These are phyloP conservation scores for Aspergillus awamori DNA, from an alignment of 2,329 filamentous ascomycete genomes.

Conservation along the genomic window DNA sequence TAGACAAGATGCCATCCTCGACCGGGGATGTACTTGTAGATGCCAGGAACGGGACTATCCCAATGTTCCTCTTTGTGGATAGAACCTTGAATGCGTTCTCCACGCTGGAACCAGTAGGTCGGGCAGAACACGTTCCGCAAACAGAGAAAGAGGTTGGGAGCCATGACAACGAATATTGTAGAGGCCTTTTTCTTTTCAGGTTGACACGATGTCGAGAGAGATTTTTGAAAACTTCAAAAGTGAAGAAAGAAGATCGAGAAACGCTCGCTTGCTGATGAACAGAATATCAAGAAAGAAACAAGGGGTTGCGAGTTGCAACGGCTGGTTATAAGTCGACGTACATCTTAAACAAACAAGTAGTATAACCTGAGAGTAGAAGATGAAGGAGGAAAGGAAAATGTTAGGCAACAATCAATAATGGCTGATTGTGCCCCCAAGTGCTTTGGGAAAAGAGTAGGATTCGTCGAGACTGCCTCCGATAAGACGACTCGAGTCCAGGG, in stretches of 20 bases:
- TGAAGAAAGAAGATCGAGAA: slow-evolving; percentile 20
- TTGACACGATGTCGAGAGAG: background rate
- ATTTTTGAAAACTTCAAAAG: slow-evolving; percentile 6
- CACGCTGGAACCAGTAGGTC: slow-evolving; percentile 52
- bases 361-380: slow-evolving; percentile 23
- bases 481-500: background rate
- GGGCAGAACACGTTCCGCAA: slow-evolving; percentile 53
- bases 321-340: slow-evolving; percentile 36
- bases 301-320: slow-evolving; percentile 14
- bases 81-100: slow-evolving; percentile 42
- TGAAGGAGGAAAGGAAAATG: slow-evolving; percentile 13
- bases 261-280: slow-evolving; percentile 30
- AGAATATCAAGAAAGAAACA: slow-evolving; percentile 16
- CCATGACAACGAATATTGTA: slow-evolving; percentile 39
- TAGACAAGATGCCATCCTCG: slow-evolving; percentile 55
- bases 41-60: slow-evolving; percentile 51
- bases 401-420: slow-evolving; percentile 14
- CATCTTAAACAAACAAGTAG: slow-evolving; percentile 31
- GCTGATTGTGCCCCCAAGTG: slow-evolving; percentile 11
- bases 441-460: slow-evolving; percentile 3
- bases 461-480: slow-evolving; percentile 4
- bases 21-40: slow-evolving; percentile 54
- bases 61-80: slow-evolving; percentile 52
- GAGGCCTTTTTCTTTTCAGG: background rate
- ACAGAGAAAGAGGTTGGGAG: slow-evolving; percentile 55